A percentile compares a stretch with the other conserved stretches of the same genome.
phyloP scores from a whole-genome alignment of 352 stramenopile species.

The Sclerospora graminicola region DNA sequence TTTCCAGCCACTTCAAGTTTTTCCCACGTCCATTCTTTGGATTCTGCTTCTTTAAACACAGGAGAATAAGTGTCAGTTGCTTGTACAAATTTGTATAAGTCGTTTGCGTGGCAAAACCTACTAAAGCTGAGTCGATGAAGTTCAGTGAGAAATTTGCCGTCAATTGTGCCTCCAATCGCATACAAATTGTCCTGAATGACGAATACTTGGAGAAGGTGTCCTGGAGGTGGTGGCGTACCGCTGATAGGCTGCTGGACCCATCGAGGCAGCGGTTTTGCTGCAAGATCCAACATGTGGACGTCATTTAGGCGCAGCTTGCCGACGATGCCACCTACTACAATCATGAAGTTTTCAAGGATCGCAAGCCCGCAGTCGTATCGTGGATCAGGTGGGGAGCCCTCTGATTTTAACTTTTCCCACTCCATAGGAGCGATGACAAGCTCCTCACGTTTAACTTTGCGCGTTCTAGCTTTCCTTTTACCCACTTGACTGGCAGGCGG shows the following conservation, averaged over 20 bases:
- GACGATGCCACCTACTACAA: slow-evolving; percentile 55
- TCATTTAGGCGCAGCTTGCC: slow-evolving; percentile 47
- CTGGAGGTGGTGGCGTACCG: slow-evolving; percentile 26
- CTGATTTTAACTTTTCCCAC: slow-evolving; percentile 24
- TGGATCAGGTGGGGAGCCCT: slow-evolving; percentile 21
- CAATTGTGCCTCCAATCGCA: slow-evolving; percentile 42
- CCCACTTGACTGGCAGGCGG: slow-evolving; percentile 5
- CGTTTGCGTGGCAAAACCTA: slow-evolving; percentile 14
- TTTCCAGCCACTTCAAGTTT: slow-evolving; percentile 30
- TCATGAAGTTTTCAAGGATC: slow-evolving; percentile 26
- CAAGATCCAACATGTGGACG: slow-evolving; percentile 33
- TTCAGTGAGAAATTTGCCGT: slow-evolving; percentile 51
- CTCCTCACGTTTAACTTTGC: slow-evolving; percentile 28
- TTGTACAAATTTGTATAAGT: not conserved
- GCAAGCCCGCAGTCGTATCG: slow-evolving; percentile 50
- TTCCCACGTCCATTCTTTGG: slow-evolving; percentile 39
- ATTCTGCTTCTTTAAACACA: slow-evolving; percentile 9
- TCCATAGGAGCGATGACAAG: slow-evolving; percentile 16
- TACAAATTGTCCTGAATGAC: slow-evolving; percentile 37
- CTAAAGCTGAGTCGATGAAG: slow-evolving; percentile 38
- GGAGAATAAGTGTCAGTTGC: not conserved
- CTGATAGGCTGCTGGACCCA: slow-evolving; percentile 28
- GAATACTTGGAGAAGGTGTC: slow-evolving; percentile 44
- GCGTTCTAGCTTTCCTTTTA: slow-evolving; percentile 22
- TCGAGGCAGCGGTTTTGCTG: slow-evolving; percentile 7